Evolutionary conservation across 805 yeast species (phyloP), one percentile per base, ranked within the genome.

Genomic region (Wickerhamomyces strasburgensis): DNA sequence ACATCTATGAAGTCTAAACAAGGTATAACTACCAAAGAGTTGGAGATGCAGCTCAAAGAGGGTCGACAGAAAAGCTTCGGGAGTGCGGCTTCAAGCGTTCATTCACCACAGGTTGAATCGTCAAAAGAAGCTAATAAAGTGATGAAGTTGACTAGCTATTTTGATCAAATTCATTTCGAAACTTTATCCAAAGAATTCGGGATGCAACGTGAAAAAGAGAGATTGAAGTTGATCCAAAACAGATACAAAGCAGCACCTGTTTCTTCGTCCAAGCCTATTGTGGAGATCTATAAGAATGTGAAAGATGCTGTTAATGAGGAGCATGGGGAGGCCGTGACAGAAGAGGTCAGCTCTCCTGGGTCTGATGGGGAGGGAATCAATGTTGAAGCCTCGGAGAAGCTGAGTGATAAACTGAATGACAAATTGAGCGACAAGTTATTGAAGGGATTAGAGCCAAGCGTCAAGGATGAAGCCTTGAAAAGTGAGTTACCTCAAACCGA

Each of bases 201-300:
- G 53, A 70, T 78, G 46, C 95, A 89, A 52, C 75, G 98, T 52
- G 95, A 86, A 46, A 62, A 69, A 31, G 96, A 90, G 54, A 72
- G 87, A 41, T 65, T 72, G 39, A 78, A 81, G 43, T 54, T 85
- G 29, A 68, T 75, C 30, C 68, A 63, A 45, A 70, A 78, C 47
- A 73, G 80, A 48, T 76, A 78, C 54, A 68, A 79, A 42, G 86
- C 90, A 0, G 64, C 69, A 11, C 88, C 93, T 6, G 74, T 86
- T 34, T 76, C 78, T 17, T 73, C 79, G 2, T 78, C 93, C 1
- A 80, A 75, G 41, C 98, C 98, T 0, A 82, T 86, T 38, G 97
- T 89, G 16, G 96, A 89, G 49, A 83, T 93, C 18, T 93, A 84
- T 56, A 80, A 86, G 47, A 81, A 85, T 52, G 93, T 85, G 10